Evolutionary conservation across 192 early-diverging fungal species (phyloP), one percentile per base, ranked within the genome.

Genomic region (Coemansia sp.): DNA sequence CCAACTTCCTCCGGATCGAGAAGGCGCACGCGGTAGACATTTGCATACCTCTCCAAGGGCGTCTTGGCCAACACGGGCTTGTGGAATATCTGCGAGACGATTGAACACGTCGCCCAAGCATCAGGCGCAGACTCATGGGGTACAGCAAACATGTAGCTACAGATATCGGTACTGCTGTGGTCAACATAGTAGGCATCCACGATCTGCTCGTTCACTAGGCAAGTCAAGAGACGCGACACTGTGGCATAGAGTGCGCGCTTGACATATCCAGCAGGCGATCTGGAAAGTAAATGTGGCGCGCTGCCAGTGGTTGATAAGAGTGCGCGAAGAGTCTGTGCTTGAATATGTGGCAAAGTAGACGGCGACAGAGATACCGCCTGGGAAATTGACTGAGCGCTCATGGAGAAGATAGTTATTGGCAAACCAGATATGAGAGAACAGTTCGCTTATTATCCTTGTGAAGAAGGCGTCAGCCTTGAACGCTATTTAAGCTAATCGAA

Each of bases 141-240:
- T 16, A 73, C 49, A 12, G 73, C 49, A 16, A 76, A 61, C 16
- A 76, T 65, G 40, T 75, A 69, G 27, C 70, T 61, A 33, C 33
- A 43, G 36, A n/a, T 54, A 9, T 60, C 65, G 31, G 73, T 57
- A 29, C 60, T 42, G 72, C 81, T 68, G 40, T 68, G 34, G 34
- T 70, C 74, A 13, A 85, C 67, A 61, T 82, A 85, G 72, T 72
- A 72, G 27, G 86, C 85, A 27, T 74, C 52, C 10, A 84, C 85
- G 12, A 91, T 76, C 5, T 59, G 44, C 74, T 91, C 90, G 43
- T 85, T 88, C 27, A 86, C 85, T 5, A 89, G 68, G 41, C 89
- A 90, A 6, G 83, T 59, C 22, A 90, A 65, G 6, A 90, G 74
- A n/a, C 90, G 84, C 11, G 89, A 88, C 6, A 75, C 67, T 1